Conservation (phyloP, 257 asterid genomes). For the Cinchona pubescens region DNA sequence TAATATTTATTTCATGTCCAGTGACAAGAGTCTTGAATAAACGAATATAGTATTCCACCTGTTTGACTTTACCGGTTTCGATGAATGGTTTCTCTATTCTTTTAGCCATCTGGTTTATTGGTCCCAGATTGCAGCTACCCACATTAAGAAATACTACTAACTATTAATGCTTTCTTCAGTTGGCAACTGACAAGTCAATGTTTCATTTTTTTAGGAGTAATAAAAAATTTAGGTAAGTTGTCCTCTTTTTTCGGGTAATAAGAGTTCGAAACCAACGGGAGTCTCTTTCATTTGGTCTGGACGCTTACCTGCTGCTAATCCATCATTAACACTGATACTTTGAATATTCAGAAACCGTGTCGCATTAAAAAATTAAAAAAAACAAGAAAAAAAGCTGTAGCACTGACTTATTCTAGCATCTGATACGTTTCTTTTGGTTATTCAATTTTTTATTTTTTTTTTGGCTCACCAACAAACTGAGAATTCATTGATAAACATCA, state of each 20-base stretch:
- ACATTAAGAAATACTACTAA: no score
- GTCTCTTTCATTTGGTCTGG: no score
- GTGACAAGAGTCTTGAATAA: background rate
- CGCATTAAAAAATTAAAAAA: background rate
- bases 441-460: no score
- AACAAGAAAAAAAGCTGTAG: background rate
- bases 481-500: background rate
- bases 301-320: no score
- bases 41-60: background rate
- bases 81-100: background rate
- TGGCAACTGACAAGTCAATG: background rate
- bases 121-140: background rate
- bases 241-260: no score
- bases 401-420: background rate
- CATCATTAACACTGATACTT: no score
- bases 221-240: no score
- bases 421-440: no score
- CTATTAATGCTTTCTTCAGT: background rate
- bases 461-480: background rate
- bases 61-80: background rate
- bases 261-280: no score
- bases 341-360: constrained; percentile 1
- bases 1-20: background rate
- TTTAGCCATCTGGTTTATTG: no score
- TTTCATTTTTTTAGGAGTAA: no score